Base-by-base conservation (phyloP, 192 early-diverging fungal species). In the Backusella circina region DNA sequence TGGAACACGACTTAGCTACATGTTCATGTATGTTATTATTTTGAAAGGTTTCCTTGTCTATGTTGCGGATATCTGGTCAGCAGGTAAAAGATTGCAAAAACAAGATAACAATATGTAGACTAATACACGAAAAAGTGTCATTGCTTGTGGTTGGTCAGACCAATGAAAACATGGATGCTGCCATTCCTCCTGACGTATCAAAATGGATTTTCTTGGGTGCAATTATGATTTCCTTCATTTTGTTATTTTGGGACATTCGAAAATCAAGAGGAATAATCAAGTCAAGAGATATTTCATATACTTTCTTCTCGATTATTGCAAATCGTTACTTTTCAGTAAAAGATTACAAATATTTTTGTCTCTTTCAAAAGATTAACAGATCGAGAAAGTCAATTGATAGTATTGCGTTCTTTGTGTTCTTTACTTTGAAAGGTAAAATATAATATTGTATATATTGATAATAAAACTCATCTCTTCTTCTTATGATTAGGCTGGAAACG, bases 361-460 rank as follows among this genome's bases (percentile, higher is more conserved):
- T 96, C 38, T 96, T 96, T 81, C 72, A 81, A 4, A 83, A 95
- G 64, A 92, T 96, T 67, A 84, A 94, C 66, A 86, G 89, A 31
- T 87, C 89, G 1, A 85, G 80, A 37, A 93, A 89, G 77, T 70
- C 72, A 3, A 85, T 83, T 35, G 95, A 96, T 64, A 71, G 85
- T 10, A 26, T 96, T 1, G 93, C 95, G 0, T 96, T 95, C 77
- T 96, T 90, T 82, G 90, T 94, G 23, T 96, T 93, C 76, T 95
- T 96, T 77, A 85, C 87, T 7, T 90, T 95, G 66, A 90, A 92
- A 84, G 90, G 93, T 90, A 85, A 70, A 41, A 74, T 75, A 26
- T 73, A 15, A 7, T 30, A 26, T 39, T 47, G 18, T 5, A 47
- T 35, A 3, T 2, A 5, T 35, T 35, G 33, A 70, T 8, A 12